These are phyloP conservation scores for Phoma sp. DNA, from an alignment of 2,329 filamentous ascomycete genomes.

Conservation along the genomic window DNA sequence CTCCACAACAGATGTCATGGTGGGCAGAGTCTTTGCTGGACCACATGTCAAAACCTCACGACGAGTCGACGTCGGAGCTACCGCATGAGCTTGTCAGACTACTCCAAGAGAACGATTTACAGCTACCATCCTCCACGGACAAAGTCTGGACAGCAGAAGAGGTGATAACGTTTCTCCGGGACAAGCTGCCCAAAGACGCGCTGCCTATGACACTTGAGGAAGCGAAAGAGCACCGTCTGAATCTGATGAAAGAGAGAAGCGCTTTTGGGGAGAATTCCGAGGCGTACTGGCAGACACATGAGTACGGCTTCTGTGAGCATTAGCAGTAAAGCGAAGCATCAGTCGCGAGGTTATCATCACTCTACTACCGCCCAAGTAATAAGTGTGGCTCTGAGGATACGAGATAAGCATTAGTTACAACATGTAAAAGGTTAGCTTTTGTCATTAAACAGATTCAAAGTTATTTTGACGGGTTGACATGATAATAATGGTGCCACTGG, in stretches of 20 bases:
- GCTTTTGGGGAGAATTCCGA: constrained; percentile 2
- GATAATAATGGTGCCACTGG: too few relatives aligned
- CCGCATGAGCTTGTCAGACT: constrained; percentile 24
- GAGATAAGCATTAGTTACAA: too few relatives aligned
- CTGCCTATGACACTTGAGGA: constrained; percentile 29
- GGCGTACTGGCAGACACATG: too few relatives aligned
- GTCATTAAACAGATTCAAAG: too few relatives aligned
- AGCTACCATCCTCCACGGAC: background rate
- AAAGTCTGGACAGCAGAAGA: constrained; percentile 19
- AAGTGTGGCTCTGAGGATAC: too few relatives aligned
- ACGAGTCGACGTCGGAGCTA: constrained; percentile 15
- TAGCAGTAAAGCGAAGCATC: too few relatives aligned
- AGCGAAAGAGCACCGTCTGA: constrained; percentile 19
- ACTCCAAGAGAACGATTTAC: constrained; percentile 13
- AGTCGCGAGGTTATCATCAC: too few relatives aligned
- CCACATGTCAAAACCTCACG: background rate
- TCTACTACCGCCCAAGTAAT: too few relatives aligned
- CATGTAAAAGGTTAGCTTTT: too few relatives aligned
- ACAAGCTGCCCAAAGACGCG: constrained; percentile 7
- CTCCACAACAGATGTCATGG: constrained; percentile 59
- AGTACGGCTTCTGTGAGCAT: too few relatives aligned
- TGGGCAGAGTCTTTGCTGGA: constrained; percentile 33
- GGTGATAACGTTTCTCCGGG: constrained; percentile 22
- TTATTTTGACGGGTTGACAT: too few relatives aligned
- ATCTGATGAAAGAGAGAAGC: constrained; percentile 18